A percentile compares a stretch with the other conserved stretches of the same genome.
Evolutionary conservation across 768 basidiomycete genomes (phyloP).

Genomic region (Hebeloma cylindrosporum): DNA sequence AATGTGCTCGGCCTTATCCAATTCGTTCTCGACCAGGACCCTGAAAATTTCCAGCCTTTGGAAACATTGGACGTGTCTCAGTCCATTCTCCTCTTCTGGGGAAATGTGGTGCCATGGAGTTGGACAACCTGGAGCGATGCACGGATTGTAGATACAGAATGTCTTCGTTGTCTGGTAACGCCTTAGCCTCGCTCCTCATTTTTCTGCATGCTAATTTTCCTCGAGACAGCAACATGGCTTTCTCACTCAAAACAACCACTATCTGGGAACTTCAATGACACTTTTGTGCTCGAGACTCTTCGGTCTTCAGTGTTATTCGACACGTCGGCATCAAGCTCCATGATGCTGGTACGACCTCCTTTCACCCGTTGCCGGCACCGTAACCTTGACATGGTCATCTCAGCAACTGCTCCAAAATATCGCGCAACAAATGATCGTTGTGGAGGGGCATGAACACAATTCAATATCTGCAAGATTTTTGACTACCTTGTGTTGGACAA

Average conservation of each 20-base stretch:
- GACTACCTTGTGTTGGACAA: conserved; percentile 28
- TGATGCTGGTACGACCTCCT: conserved; percentile 14
- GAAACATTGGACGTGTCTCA: conserved; percentile 33
- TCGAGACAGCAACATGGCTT: conserved; percentile 58
- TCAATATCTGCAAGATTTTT: conserved; percentile 23
- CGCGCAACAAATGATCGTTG: not conserved
- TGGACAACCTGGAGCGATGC: conserved; percentile 66
- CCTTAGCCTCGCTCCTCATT: not conserved
- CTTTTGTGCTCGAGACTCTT: conserved; percentile 9
- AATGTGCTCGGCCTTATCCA: conserved; percentile 46
- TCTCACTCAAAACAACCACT: conserved; percentile 35
- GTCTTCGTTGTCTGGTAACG: conserved; percentile 49
- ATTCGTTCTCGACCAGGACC: conserved; percentile 34
- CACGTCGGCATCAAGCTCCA: conserved; percentile 14
- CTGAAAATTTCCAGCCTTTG: conserved; percentile 12
- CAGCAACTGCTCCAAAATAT: conserved; percentile 5
- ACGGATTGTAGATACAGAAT: conserved; percentile 48
- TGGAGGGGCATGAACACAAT: not conserved
- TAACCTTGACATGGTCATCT: not conserved
- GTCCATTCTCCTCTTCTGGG: conserved; percentile 58
- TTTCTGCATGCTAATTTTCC: not conserved
- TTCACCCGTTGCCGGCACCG: not conserved
- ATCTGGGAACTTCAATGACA: not conserved
- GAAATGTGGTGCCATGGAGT: conserved; percentile 56
- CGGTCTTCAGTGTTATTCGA: conserved; percentile 12